Base-by-base conservation (phyloP, 805 yeast species). In the Grigorovia yakushimaensis region DNA sequence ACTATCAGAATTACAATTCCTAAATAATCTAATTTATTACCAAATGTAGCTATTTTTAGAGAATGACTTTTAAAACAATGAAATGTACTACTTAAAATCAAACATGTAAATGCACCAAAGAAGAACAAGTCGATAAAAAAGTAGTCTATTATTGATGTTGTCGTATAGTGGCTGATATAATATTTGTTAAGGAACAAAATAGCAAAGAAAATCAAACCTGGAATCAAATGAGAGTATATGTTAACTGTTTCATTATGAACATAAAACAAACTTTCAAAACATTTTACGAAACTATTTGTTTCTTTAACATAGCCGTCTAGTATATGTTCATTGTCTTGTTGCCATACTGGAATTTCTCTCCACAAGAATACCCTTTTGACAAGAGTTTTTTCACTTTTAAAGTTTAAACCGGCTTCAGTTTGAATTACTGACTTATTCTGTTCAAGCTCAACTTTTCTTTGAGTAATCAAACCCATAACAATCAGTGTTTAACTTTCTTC, bases 241-340 rank as follows among this genome's bases (percentile, higher is more conserved):
- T 84, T 84, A 20, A 81, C 83, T 0, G 87, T 66, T 61, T 84
- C 93, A 55, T 84, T 84, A 64, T 84, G 91, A 11, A 82, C 45
- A 54, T 78, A 81, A 9, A 69, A 56, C 39, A 84, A 62, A 15
- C 84, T 75, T 24, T 64, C 49, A 11, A 78, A 49, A 46, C 82
- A 77, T 37, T 59, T 64, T 35, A 45, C 44, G 50, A 64, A 73
- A 44, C 82, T 76, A 36, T 61, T 56, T 1, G 84, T 77, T 46
- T 76, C 78, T 27, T 66, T 70, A 18, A 84, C 81, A 56, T 84
- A 84, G 6, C 87, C 86, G 1, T 77, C 66, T 24, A 68, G 56
- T 37, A 84, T 83, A 57, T 62, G 81, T 52, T 78, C 82, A 58
- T 84, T 84, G 56, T 84, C 91, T 49, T 73, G 71, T 56, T 82